These are phyloP conservation scores for Pythium aphanidermatum DNA, from an alignment of 352 stramenopile genomes.

Conservation along the genomic window DNA sequence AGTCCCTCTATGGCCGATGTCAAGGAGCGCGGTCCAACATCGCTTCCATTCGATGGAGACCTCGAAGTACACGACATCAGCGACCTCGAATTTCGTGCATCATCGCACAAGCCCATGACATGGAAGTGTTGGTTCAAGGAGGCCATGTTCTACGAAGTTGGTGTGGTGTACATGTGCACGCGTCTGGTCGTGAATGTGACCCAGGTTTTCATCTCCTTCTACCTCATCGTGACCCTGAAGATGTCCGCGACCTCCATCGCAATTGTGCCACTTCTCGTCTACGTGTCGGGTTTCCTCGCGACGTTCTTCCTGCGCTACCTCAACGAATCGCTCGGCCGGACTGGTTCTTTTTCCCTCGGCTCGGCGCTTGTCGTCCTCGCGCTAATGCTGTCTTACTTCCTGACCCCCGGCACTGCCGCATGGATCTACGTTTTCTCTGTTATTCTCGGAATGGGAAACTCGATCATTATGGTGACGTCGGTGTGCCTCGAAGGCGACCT, in stretches of 20 bases:
- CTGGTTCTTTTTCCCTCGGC: constrained; percentile 61
- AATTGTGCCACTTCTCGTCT: constrained; percentile 79
- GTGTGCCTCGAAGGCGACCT: constrained; percentile 80
- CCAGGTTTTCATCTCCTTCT: constrained; percentile 86
- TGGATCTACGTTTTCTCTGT: constrained; percentile 73
- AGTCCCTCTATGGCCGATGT: constrained; percentile 56
- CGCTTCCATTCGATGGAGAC: constrained; percentile 47
- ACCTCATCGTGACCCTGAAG: constrained; percentile 79
- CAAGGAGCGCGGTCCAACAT: constrained; percentile 31
- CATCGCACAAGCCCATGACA: constrained; percentile 39
- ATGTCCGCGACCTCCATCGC: constrained; percentile 82
- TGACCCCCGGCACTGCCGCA: constrained; percentile 48
- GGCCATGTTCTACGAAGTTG: constrained; percentile 84
- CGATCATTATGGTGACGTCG: constrained; percentile 84
- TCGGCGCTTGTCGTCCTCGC: constrained; percentile 44
- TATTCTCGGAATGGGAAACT: constrained; percentile 78
- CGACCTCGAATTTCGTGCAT: constrained; percentile 21
- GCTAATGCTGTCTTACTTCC: constrained; percentile 45
- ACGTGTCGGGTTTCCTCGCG: constrained; percentile 74
- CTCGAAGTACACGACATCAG: constrained; percentile 27
- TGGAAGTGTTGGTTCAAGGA: constrained; percentile 76
- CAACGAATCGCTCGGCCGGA: constrained; percentile 64
- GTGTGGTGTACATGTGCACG: constrained; percentile 86
- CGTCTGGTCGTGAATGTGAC: constrained; percentile 80
- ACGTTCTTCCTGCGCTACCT: constrained; percentile 73